Base-by-base conservation (phyloP, 805 yeast genomes). In the Candida nitratophila region DNA sequence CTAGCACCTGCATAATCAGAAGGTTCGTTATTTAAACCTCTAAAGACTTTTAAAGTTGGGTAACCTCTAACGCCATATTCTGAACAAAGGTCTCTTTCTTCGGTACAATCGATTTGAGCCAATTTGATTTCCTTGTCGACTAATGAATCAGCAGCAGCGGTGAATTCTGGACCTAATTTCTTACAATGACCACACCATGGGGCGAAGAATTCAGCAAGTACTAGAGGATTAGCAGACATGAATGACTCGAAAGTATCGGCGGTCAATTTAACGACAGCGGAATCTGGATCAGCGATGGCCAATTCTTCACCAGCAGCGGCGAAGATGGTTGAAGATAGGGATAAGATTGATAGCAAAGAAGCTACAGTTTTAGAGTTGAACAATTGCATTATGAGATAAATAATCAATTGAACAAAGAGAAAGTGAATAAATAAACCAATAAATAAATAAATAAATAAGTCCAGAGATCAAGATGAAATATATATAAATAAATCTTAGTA, bases 151-250 rank as follows among this genome's bases (percentile, higher is more conserved):
- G 91, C 87, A 42, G 96, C 96, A 54, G 76, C 65, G 43, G 79
- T 70, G 53, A 74, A 86, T 64, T 87, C 83, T 31, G 96, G 96
- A 12, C 88, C 96, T 51, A 87, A 69, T 41, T 76, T 76, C 72
- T 90, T 88, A 75, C 97, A 90, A 70, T 90, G 93, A 16, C 96
- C 96, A 74, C 97, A 90, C 97, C 98, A 91, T 62, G 97, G 95
- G 16, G 96, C 96, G 63, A 83, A 87, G 67, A 87, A 87, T 66
- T 87, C 95, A 19, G 91, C 84, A 49, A 87, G 68, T 20, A 87
- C 95, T 53, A 90, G 72, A 31, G 88, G 85, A 69, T 90, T 84
- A 44, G 74, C 78, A 40, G 69, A 65, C 50, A 91, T 66, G 64
- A 86, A 87, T 15, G 71, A 63, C 45, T 76, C 75, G 62, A 86